phyloP scores from a whole-genome alignment of 2,329 filamentous ascomycete genomes.

The Microsporum ferrugineum region DNA sequence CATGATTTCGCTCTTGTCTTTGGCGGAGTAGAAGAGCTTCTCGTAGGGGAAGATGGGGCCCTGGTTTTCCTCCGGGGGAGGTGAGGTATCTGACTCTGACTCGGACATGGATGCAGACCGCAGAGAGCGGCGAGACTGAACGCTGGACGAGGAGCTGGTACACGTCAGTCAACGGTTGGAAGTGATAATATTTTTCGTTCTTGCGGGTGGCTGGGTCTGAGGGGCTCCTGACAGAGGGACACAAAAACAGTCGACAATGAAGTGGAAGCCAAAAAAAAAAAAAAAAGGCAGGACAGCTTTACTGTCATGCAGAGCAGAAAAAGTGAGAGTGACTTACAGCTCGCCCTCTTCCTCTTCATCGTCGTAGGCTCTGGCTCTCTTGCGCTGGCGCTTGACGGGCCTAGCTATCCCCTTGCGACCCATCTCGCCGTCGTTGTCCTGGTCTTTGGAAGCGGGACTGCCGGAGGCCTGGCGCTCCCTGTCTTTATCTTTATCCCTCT shows the following conservation, averaged over 20 bases:
- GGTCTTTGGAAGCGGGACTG: constrained; percentile 40
- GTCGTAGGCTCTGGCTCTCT: constrained; percentile 43
- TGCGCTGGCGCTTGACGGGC: constrained; percentile 19
- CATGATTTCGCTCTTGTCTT: constrained; percentile 70
- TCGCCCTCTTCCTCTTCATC: constrained; percentile 66
- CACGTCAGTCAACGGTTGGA: background rate
- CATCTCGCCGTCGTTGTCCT: constrained; percentile 36
- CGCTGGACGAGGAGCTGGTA: constrained; percentile 48
- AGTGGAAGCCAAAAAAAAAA: background rate
- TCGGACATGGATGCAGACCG: constrained; percentile 84
- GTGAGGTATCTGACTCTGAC: constrained; percentile 58
- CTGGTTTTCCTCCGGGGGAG: constrained; percentile 33
- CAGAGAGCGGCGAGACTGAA: constrained; percentile 53
- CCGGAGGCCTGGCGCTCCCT: constrained; percentile 33
- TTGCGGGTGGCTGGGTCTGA: background rate
- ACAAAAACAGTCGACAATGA: background rate
- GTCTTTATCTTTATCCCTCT: constrained; percentile 24
- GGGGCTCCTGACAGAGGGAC: background rate
- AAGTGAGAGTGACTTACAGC: constrained; percentile 50
- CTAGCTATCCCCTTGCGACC: constrained; percentile 38
- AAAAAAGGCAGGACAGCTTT: background rate
- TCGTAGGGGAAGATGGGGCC: constrained; percentile 66
- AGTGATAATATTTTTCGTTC: background rate
- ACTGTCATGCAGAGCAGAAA: constrained; percentile 4
- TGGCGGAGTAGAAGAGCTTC: constrained; percentile 63